These are phyloP conservation scores for Ophiostoma australiae DNA, from an alignment of 2,329 filamentous ascomycete species.

Conservation along the genomic window DNA sequence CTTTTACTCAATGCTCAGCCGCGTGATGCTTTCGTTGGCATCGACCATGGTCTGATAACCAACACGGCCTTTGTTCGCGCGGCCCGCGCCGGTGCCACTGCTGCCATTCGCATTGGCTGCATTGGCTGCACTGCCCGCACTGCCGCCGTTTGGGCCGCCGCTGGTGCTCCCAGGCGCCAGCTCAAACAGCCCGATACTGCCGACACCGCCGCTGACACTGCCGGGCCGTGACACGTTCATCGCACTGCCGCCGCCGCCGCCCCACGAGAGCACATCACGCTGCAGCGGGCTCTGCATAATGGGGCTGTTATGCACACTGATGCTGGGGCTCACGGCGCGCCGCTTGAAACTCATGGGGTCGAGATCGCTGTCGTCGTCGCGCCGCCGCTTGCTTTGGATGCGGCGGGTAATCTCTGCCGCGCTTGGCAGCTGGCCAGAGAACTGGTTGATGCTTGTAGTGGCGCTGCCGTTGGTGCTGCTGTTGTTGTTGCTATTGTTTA, in stretches of 20 bases:
- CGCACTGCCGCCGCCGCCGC: conserved; percentile 51
- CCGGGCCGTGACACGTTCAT: conserved; percentile 42
- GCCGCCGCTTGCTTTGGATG: conserved; percentile 73
- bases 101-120: conserved; percentile 45
- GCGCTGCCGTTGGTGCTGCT: not conserved
- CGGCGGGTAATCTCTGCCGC: conserved; percentile 72
- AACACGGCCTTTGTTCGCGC: conserved; percentile 44
- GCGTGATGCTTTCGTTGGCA: conserved; percentile 92
- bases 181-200: not conserved
- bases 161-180: not conserved
- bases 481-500: not conserved
- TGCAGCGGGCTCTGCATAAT: conserved; percentile 79
- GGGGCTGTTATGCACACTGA: conserved; percentile 87
- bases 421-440: conserved; percentile 47
- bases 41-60: conserved; percentile 92
- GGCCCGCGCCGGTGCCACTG: conserved; percentile 39
- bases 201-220: conserved; percentile 36
- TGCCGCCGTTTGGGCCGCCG: conserved; percentile 27
- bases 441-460: not conserved
- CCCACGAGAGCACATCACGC: conserved; percentile 65
- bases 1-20: conserved; percentile 86
- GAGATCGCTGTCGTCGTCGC: conserved; percentile 72
- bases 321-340: conserved; percentile 81
- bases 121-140: not conserved
- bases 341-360: conserved; percentile 85